Conservation (phyloP, 768 basidiomycete genomes). For the Macrolepiota fuliginosa region DNA sequence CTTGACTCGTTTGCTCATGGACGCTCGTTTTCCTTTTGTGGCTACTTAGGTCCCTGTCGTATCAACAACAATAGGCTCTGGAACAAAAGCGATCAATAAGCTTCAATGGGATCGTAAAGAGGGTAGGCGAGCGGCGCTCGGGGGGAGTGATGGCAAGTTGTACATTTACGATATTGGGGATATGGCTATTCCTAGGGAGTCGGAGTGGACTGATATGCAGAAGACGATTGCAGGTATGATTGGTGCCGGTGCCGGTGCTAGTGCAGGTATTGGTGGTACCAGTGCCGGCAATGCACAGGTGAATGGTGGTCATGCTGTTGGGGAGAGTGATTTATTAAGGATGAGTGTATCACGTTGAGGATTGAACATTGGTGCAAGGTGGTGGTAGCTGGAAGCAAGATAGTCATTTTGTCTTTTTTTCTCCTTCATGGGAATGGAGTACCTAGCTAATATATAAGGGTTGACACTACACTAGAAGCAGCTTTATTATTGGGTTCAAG, state of each 20-base stretch:
- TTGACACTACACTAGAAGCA: too few species aligned
- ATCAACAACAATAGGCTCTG: slow-evolving; percentile 77
- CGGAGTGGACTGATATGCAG: slow-evolving; percentile 93
- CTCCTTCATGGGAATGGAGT: too few species aligned
- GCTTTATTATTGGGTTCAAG: too few species aligned
- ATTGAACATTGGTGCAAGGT: too few species aligned
- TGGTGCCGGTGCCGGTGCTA: slow-evolving; percentile 47
- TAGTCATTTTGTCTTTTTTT: too few species aligned
- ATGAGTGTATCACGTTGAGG: slow-evolving; percentile 32
- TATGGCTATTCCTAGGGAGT: slow-evolving; percentile 81
- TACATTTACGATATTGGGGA: slow-evolving; percentile 97
- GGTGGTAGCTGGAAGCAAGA: too few species aligned
- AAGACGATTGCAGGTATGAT: slow-evolving; percentile 77
- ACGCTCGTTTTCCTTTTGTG: neutral
- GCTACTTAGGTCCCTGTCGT: slow-evolving; percentile 78
- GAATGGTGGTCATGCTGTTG: slow-evolving; percentile 30
- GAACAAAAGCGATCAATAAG: slow-evolving; percentile 85
- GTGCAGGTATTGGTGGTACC: neutral
- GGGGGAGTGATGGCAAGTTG: slow-evolving; percentile 88
- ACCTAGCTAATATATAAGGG: too few species aligned
- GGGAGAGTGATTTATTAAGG: slow-evolving; percentile 25
- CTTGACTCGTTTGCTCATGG: neutral
- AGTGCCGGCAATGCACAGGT: slow-evolving; percentile 26
- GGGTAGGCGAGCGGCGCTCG: slow-evolving; percentile 84
- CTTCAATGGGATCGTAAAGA: slow-evolving; percentile 94